Evolutionary conservation across 2,329 filamentous ascomycete species (phyloP).

Genomic region (Metarhizium sp.): DNA sequence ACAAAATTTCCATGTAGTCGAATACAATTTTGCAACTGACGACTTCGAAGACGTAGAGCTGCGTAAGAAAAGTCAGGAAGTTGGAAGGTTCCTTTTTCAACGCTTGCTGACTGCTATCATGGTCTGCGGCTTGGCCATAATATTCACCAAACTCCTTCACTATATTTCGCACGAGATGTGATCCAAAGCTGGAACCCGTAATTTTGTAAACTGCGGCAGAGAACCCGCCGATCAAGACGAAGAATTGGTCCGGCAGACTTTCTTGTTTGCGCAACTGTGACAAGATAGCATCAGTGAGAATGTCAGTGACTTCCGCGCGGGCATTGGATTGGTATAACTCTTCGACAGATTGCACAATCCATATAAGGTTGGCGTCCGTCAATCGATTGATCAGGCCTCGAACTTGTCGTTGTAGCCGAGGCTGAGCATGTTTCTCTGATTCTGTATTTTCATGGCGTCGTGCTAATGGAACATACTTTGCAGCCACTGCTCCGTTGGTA

Average conservation of each 20-base stretch:
- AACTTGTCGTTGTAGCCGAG: slow-evolving; percentile 65
- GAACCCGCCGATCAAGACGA: slow-evolving; percentile 86
- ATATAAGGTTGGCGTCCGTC: slow-evolving; percentile 81
- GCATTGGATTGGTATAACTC: slow-evolving; percentile 75
- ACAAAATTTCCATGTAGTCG: slow-evolving; percentile 76
- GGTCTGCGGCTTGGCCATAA: slow-evolving; percentile 38
- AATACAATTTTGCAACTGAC: slow-evolving; percentile 77
- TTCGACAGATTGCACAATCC: slow-evolving; percentile 75
- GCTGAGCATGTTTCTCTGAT: slow-evolving; percentile 56
- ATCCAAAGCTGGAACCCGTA: slow-evolving; percentile 81
- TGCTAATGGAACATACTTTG: slow-evolving; percentile 87
- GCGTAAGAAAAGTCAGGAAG: slow-evolving; percentile 69
- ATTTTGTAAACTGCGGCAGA: slow-evolving; percentile 80
- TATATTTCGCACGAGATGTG: slow-evolving; percentile 70
- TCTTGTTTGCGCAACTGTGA: slow-evolving; percentile 73
- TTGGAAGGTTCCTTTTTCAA: slow-evolving; percentile 47
- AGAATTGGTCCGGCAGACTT: slow-evolving; percentile 74
- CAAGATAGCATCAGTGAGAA: slow-evolving; percentile 67
- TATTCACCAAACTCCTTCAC: slow-evolving; percentile 65
- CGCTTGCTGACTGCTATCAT: slow-evolving; percentile 28
- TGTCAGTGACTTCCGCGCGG: slow-evolving; percentile 79
- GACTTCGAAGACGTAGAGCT: slow-evolving; percentile 89
- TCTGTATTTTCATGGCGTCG: slow-evolving; percentile 48
- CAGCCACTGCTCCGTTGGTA: slow-evolving; percentile 30
- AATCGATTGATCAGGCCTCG: slow-evolving; percentile 89